Base-by-base conservation (phyloP, 2,329 filamentous ascomycete species). In the Aspergillus novofumigatus region DNA sequence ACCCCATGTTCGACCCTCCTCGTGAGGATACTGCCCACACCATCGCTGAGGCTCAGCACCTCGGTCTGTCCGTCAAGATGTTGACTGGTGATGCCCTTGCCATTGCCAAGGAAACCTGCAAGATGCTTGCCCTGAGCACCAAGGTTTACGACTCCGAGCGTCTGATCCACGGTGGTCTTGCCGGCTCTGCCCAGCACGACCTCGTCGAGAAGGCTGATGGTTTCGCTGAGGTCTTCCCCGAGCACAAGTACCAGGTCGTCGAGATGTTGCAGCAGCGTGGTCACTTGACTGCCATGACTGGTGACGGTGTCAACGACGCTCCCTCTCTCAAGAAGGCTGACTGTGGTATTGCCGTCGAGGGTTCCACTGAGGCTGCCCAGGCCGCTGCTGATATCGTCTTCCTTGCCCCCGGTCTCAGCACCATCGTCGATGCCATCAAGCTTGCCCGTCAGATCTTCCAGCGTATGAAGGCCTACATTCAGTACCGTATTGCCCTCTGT, bases 111-210 rank as follows among this genome's bases (percentile, higher is more conserved):
- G 88, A 91, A 78, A 91, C 88, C 65, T 91, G 88, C 83, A 89
- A 90, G 80, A 90, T 90, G 86, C 81, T 91, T 72, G 86, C 87
- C 64, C 84, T 91, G 58, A 87, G 87, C 67, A 90, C 88, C 72
- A 90, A 90, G 81, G 88, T 91, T 64, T 91, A 91, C 81, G 89
- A 90, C 80, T 90, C 88, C 59, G 85, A 88, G 71, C 87, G 86
- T 77, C 83, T 91, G 64, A 89, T 90, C 67, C 86, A 89, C 77
- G 87, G 87, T 77, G 88, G 88, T 80, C 83, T 91, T 60, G 83
- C 85, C 58, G 88, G 88, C 65, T 85, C 86, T 62, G 86, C 86
- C 59, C 86, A 90, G 77, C 86, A 90, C 78, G 88, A 91, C 71
- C 84, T 91, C 32, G 87, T 90, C 61, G 88, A 91, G 78, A 85